A percentile compares a stretch with the other conserved stretches of the same genome.
These are phyloP conservation scores for Tolypocladium ovalisporum DNA, from an alignment of 2,329 filamentous ascomycete species.

Conservation along the genomic window DNA sequence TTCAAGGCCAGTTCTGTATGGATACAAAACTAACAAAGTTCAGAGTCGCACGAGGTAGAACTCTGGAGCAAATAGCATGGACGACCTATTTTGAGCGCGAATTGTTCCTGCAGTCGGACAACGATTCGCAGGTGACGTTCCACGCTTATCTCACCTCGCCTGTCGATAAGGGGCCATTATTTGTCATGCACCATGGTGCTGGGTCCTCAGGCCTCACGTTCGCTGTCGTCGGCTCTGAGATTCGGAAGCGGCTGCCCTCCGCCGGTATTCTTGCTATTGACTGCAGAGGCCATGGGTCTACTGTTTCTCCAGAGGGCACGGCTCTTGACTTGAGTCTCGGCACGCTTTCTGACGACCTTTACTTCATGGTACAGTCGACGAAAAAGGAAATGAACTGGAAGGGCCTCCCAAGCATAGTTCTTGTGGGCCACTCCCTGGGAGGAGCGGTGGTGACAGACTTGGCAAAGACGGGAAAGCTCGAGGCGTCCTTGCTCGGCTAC, in stretches of 20 bases:
- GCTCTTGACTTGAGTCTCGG: slow-evolving; percentile 57
- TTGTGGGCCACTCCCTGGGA: slow-evolving; percentile 87
- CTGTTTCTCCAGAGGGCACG: slow-evolving; percentile 32
- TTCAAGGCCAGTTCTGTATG: neutral
- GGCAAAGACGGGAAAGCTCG: slow-evolving; percentile 56
- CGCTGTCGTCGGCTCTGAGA: slow-evolving; percentile 66
- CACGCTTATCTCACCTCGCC: slow-evolving; percentile 88
- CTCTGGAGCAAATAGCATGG: slow-evolving; percentile 65
- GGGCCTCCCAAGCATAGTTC: slow-evolving; percentile 60
- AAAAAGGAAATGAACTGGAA: slow-evolving; percentile 61
- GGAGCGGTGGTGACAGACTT: slow-evolving; percentile 84
- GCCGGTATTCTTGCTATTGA: slow-evolving; percentile 80
- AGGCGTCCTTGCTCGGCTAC: slow-evolving; percentile 65
- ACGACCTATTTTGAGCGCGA: slow-evolving; percentile 86
- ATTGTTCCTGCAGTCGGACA: slow-evolving; percentile 53
- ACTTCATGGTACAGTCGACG: slow-evolving; percentile 57
- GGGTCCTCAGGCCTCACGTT: slow-evolving; percentile 91
- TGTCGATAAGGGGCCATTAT: slow-evolving; percentile 62
- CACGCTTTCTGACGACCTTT: slow-evolving; percentile 63
- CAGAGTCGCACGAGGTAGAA: slow-evolving; percentile 39
- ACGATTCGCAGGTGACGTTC: slow-evolving; percentile 44
- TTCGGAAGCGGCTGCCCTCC: slow-evolving; percentile 64
- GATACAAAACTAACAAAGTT: slow-evolving; percentile 4
- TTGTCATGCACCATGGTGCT: slow-evolving; percentile 90
- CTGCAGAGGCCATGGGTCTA: slow-evolving; percentile 76